Evolutionary conservation across 306 rosid genomes (phyloP), one percentile per base, ranked within the genome.

Genomic region (Benincasa hispida): DNA sequence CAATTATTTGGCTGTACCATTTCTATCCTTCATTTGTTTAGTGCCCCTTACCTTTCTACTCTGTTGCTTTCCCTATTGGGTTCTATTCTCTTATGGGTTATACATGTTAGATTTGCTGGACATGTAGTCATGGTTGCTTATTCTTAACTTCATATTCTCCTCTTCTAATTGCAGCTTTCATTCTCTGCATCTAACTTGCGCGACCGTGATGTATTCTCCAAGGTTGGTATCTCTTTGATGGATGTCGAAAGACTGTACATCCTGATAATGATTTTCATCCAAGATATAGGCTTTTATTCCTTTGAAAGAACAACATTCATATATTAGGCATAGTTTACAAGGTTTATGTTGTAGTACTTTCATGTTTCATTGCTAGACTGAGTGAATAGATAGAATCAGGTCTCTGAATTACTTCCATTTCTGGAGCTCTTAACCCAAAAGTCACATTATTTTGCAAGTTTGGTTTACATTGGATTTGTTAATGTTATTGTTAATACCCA

Each of bases 201-300:
- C 68, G 93, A 92, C 81, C 92, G 97, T 25, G 99, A 95, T 85
- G 79, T 90, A 48, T 85, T 87, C 78, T 95, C 99, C 45, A 92
- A 92, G 99, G 99, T 95, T 82, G 73, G 93, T 83, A 60, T 81
- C 81, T 74, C 77, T 62, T 60, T 51, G 67, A n/a, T 79, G 77
- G 77, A 42, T 13, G 7, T 54, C 28, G 21, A 54, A 51, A 54
- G 5, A 73, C 47, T 54, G 10, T 22, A 32, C 24, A 73, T 47
- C 60, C 27, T 47, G 76, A 53, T 27, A 27, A 47, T 15, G 22
- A 2, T 7, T 72, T 47, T 72, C 76, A 72, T 41, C 37, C 13
- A 50, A 50, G 42, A 30, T 47, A 25, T 5, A 22, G 60, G 42
- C 27, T 17, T 53, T 72, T 19, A 17, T 47, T 72, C 14, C 61